Percentiles rank a stretch among this genome's conserved stretches.
These are phyloP conservation scores for Elsinoe ampelina DNA, from an alignment of 2,329 filamentous ascomycete species.

Conservation along the genomic window DNA sequence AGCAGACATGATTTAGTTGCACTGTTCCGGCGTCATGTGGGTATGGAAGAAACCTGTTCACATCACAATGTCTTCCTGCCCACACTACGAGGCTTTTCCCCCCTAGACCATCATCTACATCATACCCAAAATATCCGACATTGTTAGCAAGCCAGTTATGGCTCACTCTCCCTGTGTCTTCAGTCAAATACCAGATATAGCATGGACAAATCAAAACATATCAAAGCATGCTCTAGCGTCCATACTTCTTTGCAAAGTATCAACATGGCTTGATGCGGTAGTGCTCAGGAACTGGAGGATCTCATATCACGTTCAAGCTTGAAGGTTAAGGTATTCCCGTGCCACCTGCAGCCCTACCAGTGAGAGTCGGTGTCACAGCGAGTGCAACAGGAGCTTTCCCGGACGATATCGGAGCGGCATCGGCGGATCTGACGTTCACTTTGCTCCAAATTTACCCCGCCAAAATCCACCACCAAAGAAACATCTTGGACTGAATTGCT, in stretches of 20 bases:
- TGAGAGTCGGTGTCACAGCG: background rate
- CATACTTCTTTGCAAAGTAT: background rate
- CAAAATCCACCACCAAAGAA: background rate
- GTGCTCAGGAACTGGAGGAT: background rate
- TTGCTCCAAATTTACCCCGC: constrained; percentile 10
- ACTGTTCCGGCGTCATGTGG: background rate
- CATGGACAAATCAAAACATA: constrained; percentile 4
- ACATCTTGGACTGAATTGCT: background rate
- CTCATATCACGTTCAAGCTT: background rate
- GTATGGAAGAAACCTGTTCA: background rate
- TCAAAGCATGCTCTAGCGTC: background rate
- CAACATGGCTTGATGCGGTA: background rate
- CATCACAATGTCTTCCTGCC: background rate
- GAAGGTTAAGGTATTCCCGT: constrained; percentile 1
- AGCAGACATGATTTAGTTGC: background rate
- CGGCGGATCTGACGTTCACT: background rate
- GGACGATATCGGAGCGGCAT: constrained; percentile 6
- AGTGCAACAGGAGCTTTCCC: background rate
- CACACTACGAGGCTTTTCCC: background rate
- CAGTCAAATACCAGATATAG: constrained; percentile 8
- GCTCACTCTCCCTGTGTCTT: background rate
- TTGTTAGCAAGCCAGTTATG: background rate
- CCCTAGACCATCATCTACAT: background rate
- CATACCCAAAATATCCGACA: background rate
- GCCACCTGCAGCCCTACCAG: constrained; percentile 1